Evolutionary conservation across 768 basidiomycete species (phyloP), one percentile per base, ranked within the genome.

Genomic region (Serendipita sp.): DNA sequence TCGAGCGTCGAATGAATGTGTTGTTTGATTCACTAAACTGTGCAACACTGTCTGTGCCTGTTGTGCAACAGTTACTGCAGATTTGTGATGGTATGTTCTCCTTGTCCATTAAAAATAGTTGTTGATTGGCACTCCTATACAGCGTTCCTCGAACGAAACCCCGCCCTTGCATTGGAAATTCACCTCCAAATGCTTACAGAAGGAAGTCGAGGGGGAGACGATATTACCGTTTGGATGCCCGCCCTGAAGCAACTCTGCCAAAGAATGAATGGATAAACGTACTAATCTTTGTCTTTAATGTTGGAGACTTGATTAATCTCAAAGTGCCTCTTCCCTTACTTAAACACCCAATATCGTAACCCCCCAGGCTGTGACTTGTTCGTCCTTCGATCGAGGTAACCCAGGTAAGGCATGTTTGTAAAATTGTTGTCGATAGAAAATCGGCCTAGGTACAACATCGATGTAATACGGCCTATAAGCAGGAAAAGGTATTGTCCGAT

Each of bases 1-100:
- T 93, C 3, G 91, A 94, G 71, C 81, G 91, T 18, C 81, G 94
- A 36, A 78, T 95, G 68, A 92, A 86, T 70, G 81, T 84, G 0
- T 74, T 97, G 50, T 96, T 94, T 69, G 94, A 96, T 71, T 86
- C 84, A n/a, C 74, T 97, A 68, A 96, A 97, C 73, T 92, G 90
- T 70, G 84, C 91, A 69, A 87, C 88, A 4, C 71, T 96, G 18
- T 86, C 89, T 13, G 76, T 77, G 65, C 72, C 80, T 10, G 83
- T 90, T 27, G 79, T 87, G 13, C 86, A 87, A 46, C 83, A 88
- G 67, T 75, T 96, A n/a, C 16, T 60, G 1, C 29, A 60, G 36
- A 60, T 60, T 60, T 60, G 55, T 36, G 55, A 60, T 33, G 55
- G 55, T 60, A 36, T 29, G 55, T 1, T 52, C n/a, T 10, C n/a